phyloP scores from a whole-genome alignment of 768 basidiomycete species.

The Boletus vinaceobasis region DNA sequence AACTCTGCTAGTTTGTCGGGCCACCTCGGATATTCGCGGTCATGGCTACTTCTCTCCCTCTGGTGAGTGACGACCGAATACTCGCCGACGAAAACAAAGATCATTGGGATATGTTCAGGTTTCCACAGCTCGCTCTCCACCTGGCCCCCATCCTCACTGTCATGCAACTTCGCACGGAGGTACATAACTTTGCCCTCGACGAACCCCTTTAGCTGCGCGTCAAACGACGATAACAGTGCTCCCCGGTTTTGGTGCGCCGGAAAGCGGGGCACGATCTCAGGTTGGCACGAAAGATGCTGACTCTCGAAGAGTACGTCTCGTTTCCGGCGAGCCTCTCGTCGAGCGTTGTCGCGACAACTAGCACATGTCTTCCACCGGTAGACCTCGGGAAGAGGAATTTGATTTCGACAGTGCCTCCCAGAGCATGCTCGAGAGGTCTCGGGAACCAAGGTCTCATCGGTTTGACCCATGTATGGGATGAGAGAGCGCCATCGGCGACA shows the following conservation, averaged over 20 bases:
- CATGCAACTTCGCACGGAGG: slow-evolving; percentile 14
- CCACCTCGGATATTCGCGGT: neutral
- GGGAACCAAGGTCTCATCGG: neutral
- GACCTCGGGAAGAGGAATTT: slow-evolving; percentile 35
- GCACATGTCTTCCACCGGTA: slow-evolving; percentile 42
- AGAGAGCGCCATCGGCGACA: slow-evolving; percentile 7
- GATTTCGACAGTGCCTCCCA: slow-evolving; percentile 31
- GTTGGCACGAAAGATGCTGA: too few relatives aligned
- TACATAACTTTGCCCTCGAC: slow-evolving; percentile 26
- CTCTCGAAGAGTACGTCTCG: neutral
- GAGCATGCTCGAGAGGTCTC: slow-evolving; percentile 39
- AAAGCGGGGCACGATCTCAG: slow-evolving; percentile 12
- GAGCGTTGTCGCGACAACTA: slow-evolving; percentile 32
- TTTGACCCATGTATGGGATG: neutral
- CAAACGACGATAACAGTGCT: slow-evolving; percentile 13
- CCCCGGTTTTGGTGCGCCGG: slow-evolving; percentile 20
- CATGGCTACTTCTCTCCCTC: neutral
- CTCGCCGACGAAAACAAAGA: slow-evolving; percentile 26
- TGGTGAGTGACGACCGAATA: slow-evolving; percentile 22
- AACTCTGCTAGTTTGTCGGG: neutral
- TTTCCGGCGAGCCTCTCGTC: slow-evolving; percentile 2
- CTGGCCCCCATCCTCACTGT: neutral
- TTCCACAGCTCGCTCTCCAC: neutral
- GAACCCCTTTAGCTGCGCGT: slow-evolving; percentile 16
- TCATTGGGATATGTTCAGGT: neutral